Conservation (phyloP, 2,329 filamentous ascomycete species). For the Samsoniella hepiali region DNA sequence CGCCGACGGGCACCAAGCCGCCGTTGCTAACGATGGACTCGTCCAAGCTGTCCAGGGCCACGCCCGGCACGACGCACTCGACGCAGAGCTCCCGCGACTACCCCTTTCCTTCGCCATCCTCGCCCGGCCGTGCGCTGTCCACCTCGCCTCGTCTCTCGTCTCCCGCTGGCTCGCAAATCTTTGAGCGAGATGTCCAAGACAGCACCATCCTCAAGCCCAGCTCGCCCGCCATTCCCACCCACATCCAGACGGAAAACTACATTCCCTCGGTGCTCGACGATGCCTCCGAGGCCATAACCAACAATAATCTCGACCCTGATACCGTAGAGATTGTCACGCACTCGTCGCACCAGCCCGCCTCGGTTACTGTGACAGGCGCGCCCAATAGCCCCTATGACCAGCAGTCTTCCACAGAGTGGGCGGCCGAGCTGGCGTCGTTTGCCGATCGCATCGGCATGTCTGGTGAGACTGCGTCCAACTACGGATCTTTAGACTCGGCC, state of each 20-base stretch:
- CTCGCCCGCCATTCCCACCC: slow-evolving; percentile 83
- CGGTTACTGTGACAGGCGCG: slow-evolving; percentile 59
- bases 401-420: slow-evolving; percentile 48
- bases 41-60: slow-evolving; percentile 36
- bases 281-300: slow-evolving; percentile 87
- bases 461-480: slow-evolving; percentile 67
- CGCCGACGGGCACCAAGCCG: slow-evolving; percentile 30
- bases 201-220: slow-evolving; percentile 61
- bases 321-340: slow-evolving; percentile 91
- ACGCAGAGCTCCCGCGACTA: slow-evolving; percentile 37
- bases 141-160: slow-evolving; percentile 74
- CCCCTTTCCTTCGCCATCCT: slow-evolving; percentile 52
- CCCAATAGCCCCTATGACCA: slow-evolving; percentile 34
- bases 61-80: slow-evolving; percentile 39
- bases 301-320: slow-evolving; percentile 78
- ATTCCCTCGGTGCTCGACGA: slow-evolving; percentile 91
- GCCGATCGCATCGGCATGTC: slow-evolving; percentile 41
- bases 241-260: slow-evolving; percentile 91
- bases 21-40: slow-evolving; percentile 33
- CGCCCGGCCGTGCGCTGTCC: slow-evolving; percentile 63
- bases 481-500: slow-evolving; percentile 68
- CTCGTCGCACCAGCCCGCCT: slow-evolving; percentile 75
- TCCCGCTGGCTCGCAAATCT: slow-evolving; percentile 77
- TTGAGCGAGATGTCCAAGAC: slow-evolving; percentile 93
- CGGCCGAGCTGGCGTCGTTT: slow-evolving; percentile 56